Base-by-base conservation (phyloP, 768 basidiomycete genomes). In the Ramaria sp. region DNA sequence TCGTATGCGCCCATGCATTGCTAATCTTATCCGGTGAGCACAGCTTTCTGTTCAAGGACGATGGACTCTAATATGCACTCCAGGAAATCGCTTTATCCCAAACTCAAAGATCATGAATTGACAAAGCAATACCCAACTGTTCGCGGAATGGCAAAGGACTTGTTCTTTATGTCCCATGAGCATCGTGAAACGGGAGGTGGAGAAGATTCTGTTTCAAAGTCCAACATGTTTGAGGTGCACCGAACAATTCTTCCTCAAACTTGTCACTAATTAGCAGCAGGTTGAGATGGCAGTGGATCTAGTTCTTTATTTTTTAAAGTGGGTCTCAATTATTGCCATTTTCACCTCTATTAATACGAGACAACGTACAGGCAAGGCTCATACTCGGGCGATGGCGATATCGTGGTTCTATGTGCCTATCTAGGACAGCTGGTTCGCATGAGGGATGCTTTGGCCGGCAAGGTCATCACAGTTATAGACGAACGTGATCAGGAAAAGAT, bases 1-100 rank as follows among this genome's bases (percentile, higher is more conserved):
- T 1, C 73, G 88, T 13, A 89, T 89, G 88, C 71, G 83, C 5
- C 86, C 86, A 0, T 60, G 65, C 3, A 87, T 89, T 41, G 81
- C 85, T 0, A 71, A 74, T 32, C 66, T 86, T 5, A 76, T 83
- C 56, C 65, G 81, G 82, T 78, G 55, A 16, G 66, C 12, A 22
- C 27, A 25, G 41, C 5, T 22, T 10, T 47, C 9, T 9, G 9
- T 9, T 32, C 28, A 18, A 22, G 18, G 32, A 34, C 32, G 32
- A 34, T 34, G 16, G 9, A 7, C 12, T 8, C 16, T 36, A 2
- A 47, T 8, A 27, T 13, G 15, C 9, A 47, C 13, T 1, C 12
- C 30, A 82, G 79, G 39, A 72, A 72, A 3, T 81, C 79, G 0
- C 70, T 87, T 0, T 88, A 88, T 64, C 78, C 80, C 0, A 63